A percentile compares a stretch with the other conserved stretches of the same genome.
phyloP scores from a whole-genome alignment of 257 asterid genomes.

The Gentiana straminea region DNA sequence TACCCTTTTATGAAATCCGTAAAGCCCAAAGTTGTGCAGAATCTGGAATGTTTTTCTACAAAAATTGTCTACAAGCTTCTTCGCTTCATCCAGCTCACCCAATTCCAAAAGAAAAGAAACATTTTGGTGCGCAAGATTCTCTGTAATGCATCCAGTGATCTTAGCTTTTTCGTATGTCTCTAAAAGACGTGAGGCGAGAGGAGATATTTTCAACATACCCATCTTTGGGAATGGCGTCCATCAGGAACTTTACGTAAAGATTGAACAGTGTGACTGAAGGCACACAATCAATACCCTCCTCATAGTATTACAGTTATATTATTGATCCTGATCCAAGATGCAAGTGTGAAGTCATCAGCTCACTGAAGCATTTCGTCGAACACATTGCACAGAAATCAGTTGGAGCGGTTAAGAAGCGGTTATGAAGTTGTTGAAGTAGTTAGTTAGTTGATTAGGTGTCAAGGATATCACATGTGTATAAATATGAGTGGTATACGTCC shows the following conservation, averaged over 20 bases:
- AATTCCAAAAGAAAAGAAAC: conserved; percentile 57
- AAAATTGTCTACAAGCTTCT: conserved; percentile 39
- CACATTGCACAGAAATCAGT: too few relatives aligned
- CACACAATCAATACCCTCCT: conserved; percentile 45
- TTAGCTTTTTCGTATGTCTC: conserved; percentile 63
- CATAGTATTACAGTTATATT: too few relatives aligned
- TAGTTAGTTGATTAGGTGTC: too few relatives aligned
- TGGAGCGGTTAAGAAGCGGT: too few relatives aligned
- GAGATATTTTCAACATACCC: conserved; percentile 7
- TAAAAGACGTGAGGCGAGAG: conserved; percentile 51
- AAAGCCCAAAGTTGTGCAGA: conserved; percentile 55
- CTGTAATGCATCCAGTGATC: conserved; percentile 45
- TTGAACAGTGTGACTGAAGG: conserved; percentile 49
- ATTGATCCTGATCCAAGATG: too few relatives aligned
- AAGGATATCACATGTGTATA: too few relatives aligned
- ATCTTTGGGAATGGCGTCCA: conserved; percentile 31
- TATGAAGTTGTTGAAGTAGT: too few relatives aligned
- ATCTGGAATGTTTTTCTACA: conserved; percentile 41
- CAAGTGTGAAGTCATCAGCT: too few relatives aligned
- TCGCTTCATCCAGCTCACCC: conserved; percentile 53
- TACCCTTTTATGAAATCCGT: conserved; percentile 30
- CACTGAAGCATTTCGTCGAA: too few relatives aligned
- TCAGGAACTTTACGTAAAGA: conserved; percentile 57
- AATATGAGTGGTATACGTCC: too few relatives aligned
- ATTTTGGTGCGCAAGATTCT: conserved; percentile 65